phyloP scores from a whole-genome alignment of 352 stramenopile species.

The Vaucheria bursata region DNA sequence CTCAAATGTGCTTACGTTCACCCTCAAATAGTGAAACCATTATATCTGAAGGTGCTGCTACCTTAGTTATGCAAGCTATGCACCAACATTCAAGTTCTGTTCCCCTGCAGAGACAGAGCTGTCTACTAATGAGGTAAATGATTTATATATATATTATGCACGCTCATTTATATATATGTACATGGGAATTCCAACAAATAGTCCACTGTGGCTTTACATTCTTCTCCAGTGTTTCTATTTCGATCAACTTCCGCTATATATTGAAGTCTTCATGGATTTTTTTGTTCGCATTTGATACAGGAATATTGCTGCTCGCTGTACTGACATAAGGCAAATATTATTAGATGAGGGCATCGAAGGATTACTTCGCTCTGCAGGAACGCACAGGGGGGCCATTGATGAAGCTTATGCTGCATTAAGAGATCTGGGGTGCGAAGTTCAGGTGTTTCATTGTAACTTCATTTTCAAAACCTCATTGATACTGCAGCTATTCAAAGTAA shows the following conservation, averaged over 20 bases:
- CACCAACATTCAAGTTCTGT: neutral
- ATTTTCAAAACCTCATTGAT: neutral
- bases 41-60: neutral
- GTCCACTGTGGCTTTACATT: no score
- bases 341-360: slow-evolving; percentile 1
- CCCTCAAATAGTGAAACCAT: neutral
- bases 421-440: slow-evolving; percentile 3
- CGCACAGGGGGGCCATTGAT: neutral
- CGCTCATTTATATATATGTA: no score
- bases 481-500: neutral
- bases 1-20: slow-evolving; percentile 1
- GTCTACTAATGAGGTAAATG: neutral
- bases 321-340: neutral
- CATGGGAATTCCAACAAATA: no score
- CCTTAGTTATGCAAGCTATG: neutral
- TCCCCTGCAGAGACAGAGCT: slow-evolving; percentile 5
- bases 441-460: neutral
- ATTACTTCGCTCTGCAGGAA: neutral
- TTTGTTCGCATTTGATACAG: no score
- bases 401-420: slow-evolving; percentile 13
- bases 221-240: no score
- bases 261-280: no score
- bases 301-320: neutral
- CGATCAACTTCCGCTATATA: no score
- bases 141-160: neutral